phyloP scores from a whole-genome alignment of 768 basidiomycete species.

The Russula compacta region DNA sequence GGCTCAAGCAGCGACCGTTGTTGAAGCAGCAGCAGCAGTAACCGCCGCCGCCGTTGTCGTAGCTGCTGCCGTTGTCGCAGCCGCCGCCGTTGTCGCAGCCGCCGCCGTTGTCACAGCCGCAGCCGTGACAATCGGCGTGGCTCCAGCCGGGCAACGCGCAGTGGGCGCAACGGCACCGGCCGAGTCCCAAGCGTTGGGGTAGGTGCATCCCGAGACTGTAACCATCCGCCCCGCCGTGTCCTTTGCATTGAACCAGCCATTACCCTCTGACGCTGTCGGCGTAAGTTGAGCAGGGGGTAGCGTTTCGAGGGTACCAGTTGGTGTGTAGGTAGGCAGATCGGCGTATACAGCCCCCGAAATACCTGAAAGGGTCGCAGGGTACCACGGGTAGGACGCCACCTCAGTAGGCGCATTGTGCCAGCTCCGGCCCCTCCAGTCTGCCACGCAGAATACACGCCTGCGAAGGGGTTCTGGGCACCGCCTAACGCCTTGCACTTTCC shows the following conservation, averaged over 20 bases:
- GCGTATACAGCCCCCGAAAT: slow-evolving; percentile 30
- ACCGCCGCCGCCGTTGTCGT: background rate
- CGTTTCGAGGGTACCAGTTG: slow-evolving; percentile 47
- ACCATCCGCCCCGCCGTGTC: slow-evolving; percentile 49
- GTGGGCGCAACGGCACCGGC: slow-evolving; percentile 16
- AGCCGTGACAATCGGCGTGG: background rate
- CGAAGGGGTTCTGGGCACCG: slow-evolving; percentile 25
- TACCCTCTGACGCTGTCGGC: slow-evolving; percentile 30
- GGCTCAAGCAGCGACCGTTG: background rate
- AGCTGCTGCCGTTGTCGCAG: background rate
- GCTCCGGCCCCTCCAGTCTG: slow-evolving; percentile 61
- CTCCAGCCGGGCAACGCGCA: slow-evolving; percentile 9
- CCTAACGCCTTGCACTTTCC: slow-evolving; percentile 59
- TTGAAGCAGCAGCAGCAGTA: background rate
- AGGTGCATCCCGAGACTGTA: slow-evolving; percentile 52
- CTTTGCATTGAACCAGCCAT: slow-evolving; percentile 49
- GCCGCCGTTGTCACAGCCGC: background rate
- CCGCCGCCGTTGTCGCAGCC: too few species aligned
- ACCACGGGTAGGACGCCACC: slow-evolving; percentile 43
- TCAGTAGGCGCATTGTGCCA: slow-evolving; percentile 37
- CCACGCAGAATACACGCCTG: slow-evolving; percentile 48
- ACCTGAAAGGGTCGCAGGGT: slow-evolving; percentile 42
- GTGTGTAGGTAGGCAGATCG: slow-evolving; percentile 51
- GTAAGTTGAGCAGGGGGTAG: slow-evolving; percentile 49
- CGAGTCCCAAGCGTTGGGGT: slow-evolving; percentile 47